Conservation (phyloP, 2,329 filamentous ascomycete genomes). For the Rhynchosporium secalis region DNA sequence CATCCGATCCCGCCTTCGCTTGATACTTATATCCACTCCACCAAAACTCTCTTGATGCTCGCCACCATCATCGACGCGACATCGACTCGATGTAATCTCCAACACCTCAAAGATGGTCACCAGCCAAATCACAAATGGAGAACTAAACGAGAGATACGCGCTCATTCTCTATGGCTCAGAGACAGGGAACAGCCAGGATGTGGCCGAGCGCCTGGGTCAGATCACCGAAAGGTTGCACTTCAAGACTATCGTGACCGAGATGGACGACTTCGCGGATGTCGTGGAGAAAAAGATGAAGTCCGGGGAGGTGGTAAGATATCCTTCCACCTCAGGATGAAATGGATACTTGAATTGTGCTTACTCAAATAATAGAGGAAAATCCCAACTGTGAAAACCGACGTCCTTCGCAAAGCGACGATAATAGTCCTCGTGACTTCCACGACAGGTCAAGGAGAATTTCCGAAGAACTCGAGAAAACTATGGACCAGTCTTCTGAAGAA, state of each 20-base stretch:
- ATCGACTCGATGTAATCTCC: not conserved
- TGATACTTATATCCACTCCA: not conserved
- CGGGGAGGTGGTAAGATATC: slow-evolving; percentile 66
- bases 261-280: slow-evolving; percentile 52
- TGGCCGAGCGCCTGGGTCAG: slow-evolving; percentile 79
- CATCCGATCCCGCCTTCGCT: slow-evolving; percentile 12
- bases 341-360: slow-evolving; percentile 14
- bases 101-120: not conserved
- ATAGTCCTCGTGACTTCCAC: slow-evolving; percentile 86
- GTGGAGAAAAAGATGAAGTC: slow-evolving; percentile 37
- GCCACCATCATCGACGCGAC: not conserved
- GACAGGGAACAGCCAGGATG: slow-evolving; percentile 90
- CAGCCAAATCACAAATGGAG: slow-evolving; percentile 21
- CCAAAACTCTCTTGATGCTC: slow-evolving; percentile 6
- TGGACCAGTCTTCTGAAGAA: slow-evolving; percentile 85
- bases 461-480: slow-evolving; percentile 76
- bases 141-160: slow-evolving; percentile 47
- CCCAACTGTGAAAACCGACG: slow-evolving; percentile 39
- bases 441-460: slow-evolving; percentile 91
- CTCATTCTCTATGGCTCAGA: slow-evolving; percentile 91
- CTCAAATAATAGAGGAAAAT: slow-evolving; percentile 40
- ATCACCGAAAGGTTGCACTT: slow-evolving; percentile 78
- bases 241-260: slow-evolving; percentile 69
- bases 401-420: slow-evolving; percentile 52
- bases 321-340: slow-evolving; percentile 6